Conservation (phyloP, 495 filamentous ascomycete species). For the Podospora fimiseda region DNA sequence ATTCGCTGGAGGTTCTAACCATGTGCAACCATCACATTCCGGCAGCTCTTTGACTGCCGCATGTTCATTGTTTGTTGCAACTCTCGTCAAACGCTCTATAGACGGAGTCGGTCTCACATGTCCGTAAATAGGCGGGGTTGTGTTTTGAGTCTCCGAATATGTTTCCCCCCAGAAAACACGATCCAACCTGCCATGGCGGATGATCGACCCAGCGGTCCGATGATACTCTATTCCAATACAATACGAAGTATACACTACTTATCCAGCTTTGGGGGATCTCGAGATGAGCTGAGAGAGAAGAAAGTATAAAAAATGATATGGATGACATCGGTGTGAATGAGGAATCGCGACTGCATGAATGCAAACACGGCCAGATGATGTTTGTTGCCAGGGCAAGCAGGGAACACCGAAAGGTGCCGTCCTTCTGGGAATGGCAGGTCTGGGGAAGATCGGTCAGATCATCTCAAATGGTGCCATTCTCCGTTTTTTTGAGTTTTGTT, state of each 20-base stretch:
- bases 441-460: not conserved
- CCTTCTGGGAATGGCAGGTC: not conserved
- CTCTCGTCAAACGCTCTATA: not conserved
- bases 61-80: slow-evolving; percentile 14
- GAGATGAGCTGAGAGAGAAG: not conserved
- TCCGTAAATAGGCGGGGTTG: not conserved
- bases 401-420: not conserved
- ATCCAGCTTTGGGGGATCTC: not conserved
- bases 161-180: not conserved
- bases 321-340: not conserved
- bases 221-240: too few species aligned
- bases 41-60: slow-evolving; percentile 16
- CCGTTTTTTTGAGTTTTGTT: not conserved
- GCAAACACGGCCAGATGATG: too few species aligned
- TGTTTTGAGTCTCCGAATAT: not conserved
- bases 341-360: not conserved
- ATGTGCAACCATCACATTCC: slow-evolving; percentile 8
- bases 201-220: slow-evolving; percentile 7
- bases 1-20: slow-evolving; percentile 9
- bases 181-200: slow-evolving; percentile 1
- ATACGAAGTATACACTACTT: not conserved
- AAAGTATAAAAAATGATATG: not conserved
- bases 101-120: not conserved
- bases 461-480: not conserved
- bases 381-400: not conserved